Percentiles rank a stretch among this genome's conserved stretches.
phyloP scores from a whole-genome alignment of 163 green algal genomes.

The Chlorella variabilis region DNA sequence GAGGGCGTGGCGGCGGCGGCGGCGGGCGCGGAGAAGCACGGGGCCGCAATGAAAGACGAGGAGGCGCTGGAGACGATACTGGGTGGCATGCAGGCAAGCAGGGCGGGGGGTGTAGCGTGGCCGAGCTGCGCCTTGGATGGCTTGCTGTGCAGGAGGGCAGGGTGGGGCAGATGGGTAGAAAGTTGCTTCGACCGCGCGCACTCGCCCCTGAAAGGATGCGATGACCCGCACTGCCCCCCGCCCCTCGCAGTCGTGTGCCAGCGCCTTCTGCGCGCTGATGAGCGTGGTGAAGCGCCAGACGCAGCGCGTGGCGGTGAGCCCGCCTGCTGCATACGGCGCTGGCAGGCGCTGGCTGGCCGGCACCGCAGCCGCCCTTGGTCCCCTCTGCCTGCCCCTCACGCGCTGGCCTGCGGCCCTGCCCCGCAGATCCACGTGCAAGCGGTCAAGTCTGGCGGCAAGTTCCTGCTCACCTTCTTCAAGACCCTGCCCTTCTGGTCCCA shows the following conservation, averaged over 20 bases:
- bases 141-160: not conserved
- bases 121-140: not conserved
- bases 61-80: not conserved
- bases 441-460: conserved; percentile 35
- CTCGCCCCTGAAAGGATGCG: accelerated
- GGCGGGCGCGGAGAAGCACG: conserved; percentile 3
- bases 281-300: conserved; percentile 26
- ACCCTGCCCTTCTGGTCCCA: conserved; percentile 34
- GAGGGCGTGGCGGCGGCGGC: not conserved
- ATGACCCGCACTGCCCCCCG: too few species aligned
- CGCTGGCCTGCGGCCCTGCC: not conserved
- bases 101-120: too few species aligned
- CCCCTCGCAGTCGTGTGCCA: not conserved
- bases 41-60: not conserved
- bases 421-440: conserved; percentile 34
- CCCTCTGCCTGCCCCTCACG: too few species aligned
- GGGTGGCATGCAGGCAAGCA: not conserved
- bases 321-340: not conserved
- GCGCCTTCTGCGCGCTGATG: conserved; percentile 2
- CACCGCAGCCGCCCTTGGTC: too few species aligned
- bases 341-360: not conserved
- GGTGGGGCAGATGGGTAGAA: not conserved
- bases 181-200: too few species aligned
- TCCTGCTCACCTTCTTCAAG: conserved; percentile 24
- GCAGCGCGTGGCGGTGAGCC: conserved; percentile 5